Conservation (phyloP, 805 yeast genomes). For the Yamadazyma phyllophila region DNA sequence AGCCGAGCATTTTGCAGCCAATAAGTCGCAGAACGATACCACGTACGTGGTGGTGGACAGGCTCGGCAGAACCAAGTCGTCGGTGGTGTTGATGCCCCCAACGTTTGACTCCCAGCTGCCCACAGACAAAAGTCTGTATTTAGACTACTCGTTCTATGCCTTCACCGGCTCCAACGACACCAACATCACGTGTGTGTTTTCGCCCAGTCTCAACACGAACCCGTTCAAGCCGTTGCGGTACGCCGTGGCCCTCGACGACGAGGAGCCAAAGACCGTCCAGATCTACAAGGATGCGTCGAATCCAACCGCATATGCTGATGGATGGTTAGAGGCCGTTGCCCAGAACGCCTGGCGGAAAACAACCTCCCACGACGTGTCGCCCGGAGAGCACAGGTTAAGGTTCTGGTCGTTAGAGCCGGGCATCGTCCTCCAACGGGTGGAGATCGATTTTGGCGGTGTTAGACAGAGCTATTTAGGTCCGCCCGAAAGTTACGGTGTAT, state of each 20-base stretch:
- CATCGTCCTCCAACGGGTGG: slow-evolving; percentile 14
- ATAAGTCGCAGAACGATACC: slow-evolving; percentile 11
- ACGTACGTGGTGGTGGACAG: slow-evolving; percentile 11
- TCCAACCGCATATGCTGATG: slow-evolving; percentile 15
- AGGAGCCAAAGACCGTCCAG: slow-evolving; percentile 17
- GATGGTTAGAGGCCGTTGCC: slow-evolving; percentile 16
- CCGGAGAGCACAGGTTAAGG: slow-evolving; percentile 15
- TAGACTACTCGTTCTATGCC: slow-evolving; percentile 17
- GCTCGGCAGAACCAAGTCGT: slow-evolving; percentile 17
- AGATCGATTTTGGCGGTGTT: slow-evolving; percentile 20
- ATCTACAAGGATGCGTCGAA: slow-evolving; percentile 14
- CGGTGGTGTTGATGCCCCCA: slow-evolving; percentile 17
- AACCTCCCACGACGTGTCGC: slow-evolving; percentile 14
- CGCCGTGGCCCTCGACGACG: slow-evolving; percentile 23
- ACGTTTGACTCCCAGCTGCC: slow-evolving; percentile 16
- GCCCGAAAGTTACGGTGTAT: slow-evolving; percentile 15
- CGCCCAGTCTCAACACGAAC: slow-evolving; percentile 22
- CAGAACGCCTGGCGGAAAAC: slow-evolving; percentile 15
- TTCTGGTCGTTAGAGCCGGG: slow-evolving; percentile 17
- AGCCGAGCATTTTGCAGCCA: slow-evolving; percentile 15
- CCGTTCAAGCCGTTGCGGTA: slow-evolving; percentile 19
- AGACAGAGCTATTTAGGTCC: slow-evolving; percentile 16
- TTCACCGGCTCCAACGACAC: slow-evolving; percentile 15
- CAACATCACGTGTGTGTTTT: slow-evolving; percentile 14
- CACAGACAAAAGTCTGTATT: slow-evolving; percentile 11